Base-by-base conservation (phyloP, 345 rosid genomes). In the Eucalyptus marginata region DNA sequence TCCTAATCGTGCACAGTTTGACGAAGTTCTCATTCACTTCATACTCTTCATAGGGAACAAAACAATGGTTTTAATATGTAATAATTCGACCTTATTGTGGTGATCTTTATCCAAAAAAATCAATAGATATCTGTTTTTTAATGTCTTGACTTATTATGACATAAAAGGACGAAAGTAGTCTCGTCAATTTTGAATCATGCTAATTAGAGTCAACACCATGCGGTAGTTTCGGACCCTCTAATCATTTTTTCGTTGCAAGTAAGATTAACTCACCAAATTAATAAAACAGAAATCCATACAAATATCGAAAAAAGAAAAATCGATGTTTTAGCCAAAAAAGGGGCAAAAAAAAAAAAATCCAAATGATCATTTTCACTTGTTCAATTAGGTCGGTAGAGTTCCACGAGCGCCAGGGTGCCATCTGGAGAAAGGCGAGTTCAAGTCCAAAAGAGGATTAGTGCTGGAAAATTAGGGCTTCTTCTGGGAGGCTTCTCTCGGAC, bases 281-380 rank as follows among this genome's bases (percentile, higher is more conserved):
- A 40, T 76, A 20, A 36, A 12, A 40, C 43, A 76, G 29, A 36
- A 76, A 76, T 76, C 12, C 27, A 3, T 20, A 20, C 83, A 40
- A 3, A 71, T 36, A 76, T 64, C 0, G 17, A 14, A n/a, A n/a
- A n/a, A n/a, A 64, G 33, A 64, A n/a, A 8, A 27, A 62, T 62
- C 31, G 68, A 0, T 52, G 5, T 0, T 20, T 76, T 40, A 22
- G 0, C 29, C 47, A 17, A 33, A 71, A 62, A 68, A 1, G 8
- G 8, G 10, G 4, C 0, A 1, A 15, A 76, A 10, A 40, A 0
- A 1, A 15, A 76, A 10, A 40, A 76, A 3, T 5, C 15, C 27
- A 40, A 76, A 36, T 0, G 8, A 20, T 20, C 33, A 2, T 20
- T 76, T 36, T 40, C 47, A 71, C 40, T 36, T 5, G 25, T 68